phyloP scores from a whole-genome alignment of 257 asterid genomes.

The Agastache rugosa region DNA sequence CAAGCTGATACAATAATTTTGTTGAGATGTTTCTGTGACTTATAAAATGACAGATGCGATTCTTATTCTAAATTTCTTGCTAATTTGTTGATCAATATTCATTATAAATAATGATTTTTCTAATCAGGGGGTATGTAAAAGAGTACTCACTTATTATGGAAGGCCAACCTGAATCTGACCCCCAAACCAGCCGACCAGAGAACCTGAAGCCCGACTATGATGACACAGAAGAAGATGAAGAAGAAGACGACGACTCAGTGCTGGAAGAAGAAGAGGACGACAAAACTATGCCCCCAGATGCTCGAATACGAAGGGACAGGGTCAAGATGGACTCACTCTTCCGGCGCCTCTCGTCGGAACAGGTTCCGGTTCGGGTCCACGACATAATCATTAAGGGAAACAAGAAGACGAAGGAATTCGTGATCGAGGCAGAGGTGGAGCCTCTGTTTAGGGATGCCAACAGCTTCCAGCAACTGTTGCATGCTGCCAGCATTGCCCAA shows the following conservation, averaged over 20 bases:
- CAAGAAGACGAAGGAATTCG: constrained; percentile 67
- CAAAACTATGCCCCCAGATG: constrained; percentile 43
- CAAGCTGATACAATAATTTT: no score
- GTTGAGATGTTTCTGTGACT: no score
- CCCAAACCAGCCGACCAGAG: constrained; percentile 27
- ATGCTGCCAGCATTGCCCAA: constrained; percentile 65
- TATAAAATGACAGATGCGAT: no score
- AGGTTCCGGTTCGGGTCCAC: constrained; percentile 79
- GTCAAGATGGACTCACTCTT: constrained; percentile 58
- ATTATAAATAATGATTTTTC: no score
- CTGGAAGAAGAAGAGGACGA: constrained; percentile 51
- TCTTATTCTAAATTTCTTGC: no score
- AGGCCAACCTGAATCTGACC: constrained; percentile 36
- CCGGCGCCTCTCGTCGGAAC: constrained; percentile 66
- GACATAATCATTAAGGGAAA: constrained; percentile 88
- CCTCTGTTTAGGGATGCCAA: constrained; percentile 58
- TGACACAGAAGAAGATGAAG: constrained; percentile 44
- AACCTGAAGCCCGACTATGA: constrained; percentile 34
- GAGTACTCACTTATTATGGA: constrained; percentile 30
- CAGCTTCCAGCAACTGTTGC: constrained; percentile 75
- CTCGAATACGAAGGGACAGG: constrained; percentile 55
- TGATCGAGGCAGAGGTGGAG: constrained; percentile 76
- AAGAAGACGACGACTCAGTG: constrained; percentile 52
- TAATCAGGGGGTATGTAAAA: no score
- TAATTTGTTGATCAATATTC: no score